Evolutionary conservation across 2,329 filamentous ascomycete species (phyloP).

Genomic region (Fusarium begoniae): DNA sequence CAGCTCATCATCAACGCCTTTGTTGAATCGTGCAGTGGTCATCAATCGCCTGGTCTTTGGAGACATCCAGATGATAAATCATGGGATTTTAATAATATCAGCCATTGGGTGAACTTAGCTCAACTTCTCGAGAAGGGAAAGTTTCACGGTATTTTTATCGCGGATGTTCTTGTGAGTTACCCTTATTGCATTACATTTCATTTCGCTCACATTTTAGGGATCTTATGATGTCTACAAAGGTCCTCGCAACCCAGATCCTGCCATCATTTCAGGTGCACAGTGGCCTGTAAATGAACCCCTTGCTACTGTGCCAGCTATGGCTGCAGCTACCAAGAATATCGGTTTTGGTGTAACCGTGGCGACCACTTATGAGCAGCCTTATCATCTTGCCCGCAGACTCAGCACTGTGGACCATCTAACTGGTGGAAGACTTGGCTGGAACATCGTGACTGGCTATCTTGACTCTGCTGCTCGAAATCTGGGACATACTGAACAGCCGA

Average conservation of each 20-base stretch:
- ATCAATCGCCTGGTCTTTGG: conserved; percentile 62
- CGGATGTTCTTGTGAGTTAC: conserved; percentile 64
- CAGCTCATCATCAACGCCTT: conserved; percentile 56
- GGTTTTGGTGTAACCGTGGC: conserved; percentile 76
- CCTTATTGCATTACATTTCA: fast-evolving
- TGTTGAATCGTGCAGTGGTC: conserved; percentile 55
- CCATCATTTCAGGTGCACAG: conserved; percentile 70
- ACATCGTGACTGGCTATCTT: conserved; percentile 75
- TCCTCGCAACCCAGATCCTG: conserved; percentile 60
- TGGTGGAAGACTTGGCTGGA: conserved; percentile 59
- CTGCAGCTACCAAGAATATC: conserved; percentile 72
- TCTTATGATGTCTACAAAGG: conserved; percentile 77
- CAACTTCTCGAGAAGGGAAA: conserved; percentile 68
- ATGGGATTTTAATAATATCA: conserved; percentile 67
- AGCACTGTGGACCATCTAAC: conserved; percentile 75
- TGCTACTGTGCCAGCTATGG: conserved; percentile 73
- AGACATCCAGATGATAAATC: conserved; percentile 72
- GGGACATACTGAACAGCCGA: conserved; percentile 63
- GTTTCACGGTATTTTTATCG: conserved; percentile 74
- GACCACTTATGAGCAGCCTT: conserved; percentile 77
- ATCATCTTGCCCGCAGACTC: conserved; percentile 71
- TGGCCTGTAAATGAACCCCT: conserved; percentile 78
- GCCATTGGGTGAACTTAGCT: conserved; percentile 69
- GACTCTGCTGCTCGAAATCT: conserved; percentile 75
- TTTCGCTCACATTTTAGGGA: conserved; percentile 46